Evolutionary conservation across 202 grass and related monocot species (phyloP).

Genomic region (Digitaria exilis): DNA sequence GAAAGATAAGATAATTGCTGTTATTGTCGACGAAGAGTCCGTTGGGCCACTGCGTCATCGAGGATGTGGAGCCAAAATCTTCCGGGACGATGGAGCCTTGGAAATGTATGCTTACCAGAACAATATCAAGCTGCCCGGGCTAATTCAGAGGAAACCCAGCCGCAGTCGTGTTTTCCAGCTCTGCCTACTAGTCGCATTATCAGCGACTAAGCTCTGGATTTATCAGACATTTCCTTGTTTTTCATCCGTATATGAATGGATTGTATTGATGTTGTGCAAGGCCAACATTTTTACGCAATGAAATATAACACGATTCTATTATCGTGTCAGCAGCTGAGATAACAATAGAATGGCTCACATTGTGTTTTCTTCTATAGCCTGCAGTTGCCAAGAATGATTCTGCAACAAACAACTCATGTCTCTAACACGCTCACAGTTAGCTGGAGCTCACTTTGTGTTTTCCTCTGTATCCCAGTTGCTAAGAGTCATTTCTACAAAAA

Average conservation of each 20-base stretch:
- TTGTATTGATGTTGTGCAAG: conserved; percentile 40
- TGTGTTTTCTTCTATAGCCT: not conserved
- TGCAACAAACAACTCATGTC: too few species aligned
- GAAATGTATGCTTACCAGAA: conserved; percentile 52
- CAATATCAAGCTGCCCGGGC: conserved; percentile 26
- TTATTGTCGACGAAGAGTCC: conserved; percentile 63
- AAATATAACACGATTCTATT: not conserved
- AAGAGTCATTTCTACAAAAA: not conserved
- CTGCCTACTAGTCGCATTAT: conserved; percentile 45
- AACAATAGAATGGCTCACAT: not conserved
- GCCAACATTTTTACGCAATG: conserved; percentile 41
- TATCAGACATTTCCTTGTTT: conserved; percentile 45
- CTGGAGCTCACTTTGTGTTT: not conserved
- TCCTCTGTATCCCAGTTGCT: not conserved
- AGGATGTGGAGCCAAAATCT: conserved; percentile 54
- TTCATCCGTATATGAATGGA: conserved; percentile 40
- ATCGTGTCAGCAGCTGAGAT: not conserved
- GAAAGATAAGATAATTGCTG: conserved; percentile 53
- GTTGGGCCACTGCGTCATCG: conserved; percentile 27
- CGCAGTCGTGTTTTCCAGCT: conserved; percentile 1
- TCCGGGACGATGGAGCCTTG: conserved; percentile 48
- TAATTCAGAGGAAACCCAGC: conserved; percentile 40
- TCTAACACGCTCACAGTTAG: too few species aligned
- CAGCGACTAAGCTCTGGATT: conserved; percentile 43
- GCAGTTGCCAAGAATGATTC: too few species aligned